A percentile compares a stretch with the other conserved stretches of the same genome.
Conservation (phyloP, 2,329 filamentous ascomycete genomes). For the Cladobotryum mycophilum region DNA sequence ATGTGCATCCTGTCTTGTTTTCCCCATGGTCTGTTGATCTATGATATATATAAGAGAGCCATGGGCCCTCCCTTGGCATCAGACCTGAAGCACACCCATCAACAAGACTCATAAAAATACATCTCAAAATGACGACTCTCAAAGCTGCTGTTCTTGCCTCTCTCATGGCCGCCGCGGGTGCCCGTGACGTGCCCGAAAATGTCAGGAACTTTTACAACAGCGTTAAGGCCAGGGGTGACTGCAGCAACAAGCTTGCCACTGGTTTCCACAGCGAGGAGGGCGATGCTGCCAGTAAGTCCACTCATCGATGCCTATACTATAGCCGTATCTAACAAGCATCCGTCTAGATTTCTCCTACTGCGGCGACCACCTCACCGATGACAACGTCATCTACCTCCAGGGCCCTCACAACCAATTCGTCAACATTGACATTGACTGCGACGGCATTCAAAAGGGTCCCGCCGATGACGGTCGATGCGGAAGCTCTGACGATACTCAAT, state of each 20-base stretch:
- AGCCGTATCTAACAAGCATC: background rate
- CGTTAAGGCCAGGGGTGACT: conserved; percentile 31
- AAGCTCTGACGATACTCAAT: conserved; percentile 38
- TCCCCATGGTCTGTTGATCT: too few relatives aligned
- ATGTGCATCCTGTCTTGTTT: too few relatives aligned
- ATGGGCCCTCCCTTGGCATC: too few relatives aligned
- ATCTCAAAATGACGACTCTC: conserved; percentile 5
- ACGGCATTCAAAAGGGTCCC: conserved; percentile 39
- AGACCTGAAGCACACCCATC: too few relatives aligned
- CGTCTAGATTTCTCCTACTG: conserved; percentile 37
- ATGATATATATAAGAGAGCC: too few relatives aligned
- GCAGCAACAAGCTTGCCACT: conserved; percentile 30
- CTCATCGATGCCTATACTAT: background rate
- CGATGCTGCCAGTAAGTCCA: conserved; percentile 28
- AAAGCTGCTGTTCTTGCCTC: conserved; percentile 17
- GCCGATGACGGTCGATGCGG: conserved; percentile 40
- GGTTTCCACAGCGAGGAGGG: conserved; percentile 36
- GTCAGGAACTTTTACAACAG: conserved; percentile 35
- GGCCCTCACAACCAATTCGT: conserved; percentile 35
- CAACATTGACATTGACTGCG: conserved; percentile 56
- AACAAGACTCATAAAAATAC: background rate
- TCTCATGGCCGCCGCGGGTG: conserved; percentile 16
- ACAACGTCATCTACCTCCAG: conserved; percentile 43
- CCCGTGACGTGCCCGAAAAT: conserved; percentile 35
- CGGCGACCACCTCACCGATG: conserved; percentile 35